Evolutionary conservation across 2,329 filamentous ascomycete genomes (phyloP).

Genomic region (Penicillium sp.): DNA sequence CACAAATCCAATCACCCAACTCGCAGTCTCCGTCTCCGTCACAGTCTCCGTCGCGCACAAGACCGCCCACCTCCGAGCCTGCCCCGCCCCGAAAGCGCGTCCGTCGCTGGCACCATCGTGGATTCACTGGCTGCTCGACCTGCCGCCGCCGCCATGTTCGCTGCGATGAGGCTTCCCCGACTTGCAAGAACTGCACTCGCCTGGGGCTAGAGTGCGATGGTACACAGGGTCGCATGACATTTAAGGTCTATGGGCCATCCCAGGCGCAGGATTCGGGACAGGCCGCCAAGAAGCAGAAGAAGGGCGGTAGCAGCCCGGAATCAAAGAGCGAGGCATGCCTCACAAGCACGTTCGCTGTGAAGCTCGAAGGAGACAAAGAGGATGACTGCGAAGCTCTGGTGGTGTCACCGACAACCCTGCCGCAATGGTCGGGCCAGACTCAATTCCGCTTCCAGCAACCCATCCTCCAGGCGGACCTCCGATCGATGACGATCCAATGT

Average conservation of each 20-base stretch:
- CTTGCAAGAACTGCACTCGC: slow-evolving; percentile 42
- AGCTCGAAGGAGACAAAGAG: slow-evolving; percentile 13
- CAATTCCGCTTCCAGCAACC: slow-evolving; percentile 33
- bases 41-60: neutral
- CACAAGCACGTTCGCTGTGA: slow-evolving; percentile 4
- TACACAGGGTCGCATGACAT: slow-evolving; percentile 39
- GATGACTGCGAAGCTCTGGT: slow-evolving; percentile 24
- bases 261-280: slow-evolving; percentile 19
- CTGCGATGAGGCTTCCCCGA: slow-evolving; percentile 40
- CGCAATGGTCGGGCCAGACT: slow-evolving; percentile 4
- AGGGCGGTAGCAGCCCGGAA: slow-evolving; percentile 15
- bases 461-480: slow-evolving; percentile 19
- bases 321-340: slow-evolving; percentile 14
- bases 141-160: slow-evolving; percentile 44
- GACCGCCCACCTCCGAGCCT: neutral
- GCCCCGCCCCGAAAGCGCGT: slow-evolving; percentile 35
- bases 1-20: slow-evolving; percentile 1
- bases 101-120: slow-evolving; percentile 44
- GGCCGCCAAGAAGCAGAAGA: slow-evolving; percentile 23
- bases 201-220: slow-evolving; percentile 37
- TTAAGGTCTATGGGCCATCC: slow-evolving; percentile 39
- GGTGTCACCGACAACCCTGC: slow-evolving; percentile 28
- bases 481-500: slow-evolving; percentile 24
- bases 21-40: slow-evolving; percentile 1
- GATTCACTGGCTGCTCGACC: slow-evolving; percentile 45